A percentile compares a stretch with the other conserved stretches of the same genome.
phyloP scores from a whole-genome alignment of 176 grass and related monocot species.

The bread wheat (Triticum aestivum) region DNA sequence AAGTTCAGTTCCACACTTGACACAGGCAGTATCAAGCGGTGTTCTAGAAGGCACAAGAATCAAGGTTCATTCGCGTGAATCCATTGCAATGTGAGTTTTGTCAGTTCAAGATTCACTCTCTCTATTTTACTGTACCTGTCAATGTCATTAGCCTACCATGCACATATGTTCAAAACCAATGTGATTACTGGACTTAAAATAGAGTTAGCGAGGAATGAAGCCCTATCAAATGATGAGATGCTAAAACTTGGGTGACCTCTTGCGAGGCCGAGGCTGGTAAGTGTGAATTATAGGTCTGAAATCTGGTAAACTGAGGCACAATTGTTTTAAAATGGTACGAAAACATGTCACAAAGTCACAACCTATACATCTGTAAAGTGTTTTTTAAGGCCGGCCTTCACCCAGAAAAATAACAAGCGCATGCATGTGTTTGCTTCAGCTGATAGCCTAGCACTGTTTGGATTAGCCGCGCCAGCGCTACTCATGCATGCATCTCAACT shows the following conservation, averaged over 20 bases:
- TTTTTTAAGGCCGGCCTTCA: neutral
- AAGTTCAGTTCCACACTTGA: neutral
- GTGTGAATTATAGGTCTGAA: neutral
- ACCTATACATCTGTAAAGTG: neutral
- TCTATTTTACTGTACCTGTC: neutral
- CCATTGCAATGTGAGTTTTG: neutral
- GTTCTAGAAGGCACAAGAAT: neutral
- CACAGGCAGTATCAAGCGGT: neutral
- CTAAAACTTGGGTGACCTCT: neutral
- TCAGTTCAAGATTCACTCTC: neutral
- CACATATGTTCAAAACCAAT: neutral
- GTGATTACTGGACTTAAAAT: neutral
- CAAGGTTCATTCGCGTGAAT: neutral
- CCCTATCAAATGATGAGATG: neutral
- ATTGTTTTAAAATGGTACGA: neutral
- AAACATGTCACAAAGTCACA: neutral
- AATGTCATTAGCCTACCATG: too few relatives aligned
- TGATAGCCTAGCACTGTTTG: neutral
- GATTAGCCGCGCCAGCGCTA: neutral
- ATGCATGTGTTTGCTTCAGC: neutral
- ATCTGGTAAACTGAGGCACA: neutral
- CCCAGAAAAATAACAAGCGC: neutral
- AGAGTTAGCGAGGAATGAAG: neutral
- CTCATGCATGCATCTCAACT: constrained; percentile 17
- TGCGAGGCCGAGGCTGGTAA: neutral